Conservation (phyloP, 2,329 filamentous ascomycete species). For the Trichoderma sp. region DNA sequence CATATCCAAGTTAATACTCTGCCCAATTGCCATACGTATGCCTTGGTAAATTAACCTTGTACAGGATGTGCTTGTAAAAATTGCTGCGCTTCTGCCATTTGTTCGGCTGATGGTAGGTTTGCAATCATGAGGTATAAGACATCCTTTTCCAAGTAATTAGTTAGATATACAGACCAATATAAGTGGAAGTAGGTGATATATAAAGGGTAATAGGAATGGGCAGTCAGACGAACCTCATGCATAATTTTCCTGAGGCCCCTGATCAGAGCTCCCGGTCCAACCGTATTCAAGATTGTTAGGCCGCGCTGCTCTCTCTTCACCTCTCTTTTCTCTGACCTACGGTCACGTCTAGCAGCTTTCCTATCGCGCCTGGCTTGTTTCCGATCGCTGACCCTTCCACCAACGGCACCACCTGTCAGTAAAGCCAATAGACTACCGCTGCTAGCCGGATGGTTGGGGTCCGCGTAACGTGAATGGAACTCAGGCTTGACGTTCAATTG, state of each 20-base stretch:
- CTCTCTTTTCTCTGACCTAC: background rate
- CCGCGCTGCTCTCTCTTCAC: conserved; percentile 9
- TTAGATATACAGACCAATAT: no score
- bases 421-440: conserved; percentile 30
- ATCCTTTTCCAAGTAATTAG: conserved; percentile 13
- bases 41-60: background rate
- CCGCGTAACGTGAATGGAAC: conserved; percentile 30
- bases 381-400: background rate
- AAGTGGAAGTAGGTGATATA: background rate
- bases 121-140: conserved; percentile 22
- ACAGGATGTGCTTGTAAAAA: background rate
- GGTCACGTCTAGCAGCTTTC: background rate
- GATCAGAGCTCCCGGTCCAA: conserved; percentile 15
- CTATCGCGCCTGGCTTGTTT: background rate
- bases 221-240: conserved; percentile 10
- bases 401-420: conserved; percentile 25
- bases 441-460: conserved; percentile 30
- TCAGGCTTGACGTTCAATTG: conserved; percentile 24
- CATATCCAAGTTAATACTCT: no score
- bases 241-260: conserved; percentile 18
- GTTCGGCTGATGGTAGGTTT: conserved; percentile 17
- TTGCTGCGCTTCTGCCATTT: conserved; percentile 18
- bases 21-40: background rate
- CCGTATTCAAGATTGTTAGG: background rate
- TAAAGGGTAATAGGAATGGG: background rate